phyloP scores from a whole-genome alignment of 495 filamentous ascomycete genomes.

The Lepidopterella palustris region DNA sequence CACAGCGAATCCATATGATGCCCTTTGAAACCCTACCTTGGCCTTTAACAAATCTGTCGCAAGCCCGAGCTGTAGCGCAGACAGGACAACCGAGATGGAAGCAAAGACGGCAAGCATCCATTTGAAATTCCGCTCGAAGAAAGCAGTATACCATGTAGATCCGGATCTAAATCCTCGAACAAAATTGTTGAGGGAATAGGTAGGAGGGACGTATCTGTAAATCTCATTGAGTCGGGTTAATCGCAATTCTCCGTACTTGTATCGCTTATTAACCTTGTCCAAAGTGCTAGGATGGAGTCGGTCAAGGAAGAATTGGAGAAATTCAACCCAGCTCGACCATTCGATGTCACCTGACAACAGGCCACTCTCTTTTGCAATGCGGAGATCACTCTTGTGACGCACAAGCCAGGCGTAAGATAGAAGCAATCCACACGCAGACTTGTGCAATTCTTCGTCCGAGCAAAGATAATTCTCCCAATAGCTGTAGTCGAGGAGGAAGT shows the following conservation, averaged over 20 bases:
- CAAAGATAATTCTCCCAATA: constrained; percentile 6
- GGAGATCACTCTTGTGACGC: constrained; percentile 9
- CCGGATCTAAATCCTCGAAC: neutral
- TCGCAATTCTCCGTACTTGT: constrained; percentile 28
- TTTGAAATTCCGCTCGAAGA: constrained; percentile 14
- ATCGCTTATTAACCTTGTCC: constrained; percentile 17
- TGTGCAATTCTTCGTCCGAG: constrained; percentile 4
- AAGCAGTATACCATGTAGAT: constrained; percentile 10
- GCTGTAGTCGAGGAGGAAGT: constrained; percentile 3
- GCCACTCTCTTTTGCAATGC: constrained; percentile 7
- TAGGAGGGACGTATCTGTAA: constrained; percentile 7
- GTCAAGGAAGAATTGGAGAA: constrained; percentile 5
- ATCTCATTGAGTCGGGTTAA: constrained; percentile 18
- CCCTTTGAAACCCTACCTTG: constrained; percentile 2
- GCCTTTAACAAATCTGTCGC: constrained; percentile 7
- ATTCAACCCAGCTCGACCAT: constrained; percentile 9
- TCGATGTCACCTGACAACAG: constrained; percentile 5
- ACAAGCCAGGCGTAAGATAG: constrained; percentile 18
- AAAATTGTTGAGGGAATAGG: constrained; percentile 3
- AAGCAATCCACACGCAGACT: constrained; percentile 11
- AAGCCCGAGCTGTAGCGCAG: constrained; percentile 11
- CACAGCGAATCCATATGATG: constrained; percentile 7
- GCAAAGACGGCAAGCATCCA: constrained; percentile 9
- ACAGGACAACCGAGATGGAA: constrained; percentile 1
- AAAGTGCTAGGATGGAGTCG: constrained; percentile 3